Base-by-base conservation (phyloP, 495 filamentous ascomycete genomes). In the Talaromyces wortmannii region DNA sequence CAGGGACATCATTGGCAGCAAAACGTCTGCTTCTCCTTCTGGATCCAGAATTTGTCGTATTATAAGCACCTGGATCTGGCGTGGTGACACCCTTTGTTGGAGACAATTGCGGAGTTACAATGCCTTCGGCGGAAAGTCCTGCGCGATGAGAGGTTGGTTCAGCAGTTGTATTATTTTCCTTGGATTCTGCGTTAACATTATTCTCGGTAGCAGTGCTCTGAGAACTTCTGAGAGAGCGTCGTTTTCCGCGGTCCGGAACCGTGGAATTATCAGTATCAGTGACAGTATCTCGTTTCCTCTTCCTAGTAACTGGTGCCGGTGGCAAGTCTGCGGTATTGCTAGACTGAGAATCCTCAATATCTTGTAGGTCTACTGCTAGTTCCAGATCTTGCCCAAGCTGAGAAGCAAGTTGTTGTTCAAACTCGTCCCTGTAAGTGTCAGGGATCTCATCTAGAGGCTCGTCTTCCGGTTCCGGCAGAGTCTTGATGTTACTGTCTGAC, bases 321-420 rank as follows among this genome's bases (percentile, higher is more conserved):
- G 42, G 52, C 13, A 45, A 13, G n/a, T 45, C 45, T 15, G 16
- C 23, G 15, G 16, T 13, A 8, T 45, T 29, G 7, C 36, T 31
- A 4, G 42, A 45, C 15, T 29, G 52, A 15, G 29, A 23, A 48
- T 55, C 30, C 40, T 45, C 50, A 18, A 15, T 23, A 48, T 47
- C 60, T 45, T 60, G 33, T 47, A 62, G 42, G 55, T 73, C 68
- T 11, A 67, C 63, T 10, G 71, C 71, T 18, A 64, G 55, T 23
- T 68, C 72, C 32, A 77, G 57, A 52, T 78, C 75, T 51, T 74
- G 65, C 49, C 68, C 70, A 7, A 78, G 63, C 53, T 78, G 75
- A 44, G 73, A 78, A 11, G 72, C 70, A 33, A 72, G 63, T 53
- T 76, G 72, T 6, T 67, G 63, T 11, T 78, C 73, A 58, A 70